A percentile compares a stretch with the other conserved stretches of the same genome.
phyloP scores from a whole-genome alignment of 495 filamentous ascomycete species.

The Neurospora terricola region DNA sequence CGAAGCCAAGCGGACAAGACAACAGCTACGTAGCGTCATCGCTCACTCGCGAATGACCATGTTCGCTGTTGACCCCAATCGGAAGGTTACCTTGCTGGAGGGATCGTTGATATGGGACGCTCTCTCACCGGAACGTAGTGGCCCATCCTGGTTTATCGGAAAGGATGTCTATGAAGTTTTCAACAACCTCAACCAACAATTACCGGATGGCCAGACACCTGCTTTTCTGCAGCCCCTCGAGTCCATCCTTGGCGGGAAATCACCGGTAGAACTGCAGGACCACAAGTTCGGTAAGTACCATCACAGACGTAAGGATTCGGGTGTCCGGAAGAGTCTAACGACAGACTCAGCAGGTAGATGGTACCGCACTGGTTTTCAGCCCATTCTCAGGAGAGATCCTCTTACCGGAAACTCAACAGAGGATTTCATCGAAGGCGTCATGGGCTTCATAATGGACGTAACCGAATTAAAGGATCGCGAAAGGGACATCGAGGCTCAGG shows the following conservation, averaged over 20 bases:
- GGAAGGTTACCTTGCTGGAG: conserved; percentile 51
- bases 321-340: conserved; percentile 7
- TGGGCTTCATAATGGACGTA: conserved; percentile 59
- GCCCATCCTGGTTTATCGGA: conserved; percentile 38
- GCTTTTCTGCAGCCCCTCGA: conserved; percentile 44
- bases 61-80: conserved; percentile 51
- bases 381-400: conserved; percentile 40
- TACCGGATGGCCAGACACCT: conserved; percentile 27
- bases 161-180: conserved; percentile 52
- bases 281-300: conserved; percentile 30
- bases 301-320: neutral
- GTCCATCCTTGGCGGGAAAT: conserved; percentile 44
- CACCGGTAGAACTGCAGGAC: conserved; percentile 40
- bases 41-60: conserved; percentile 57
- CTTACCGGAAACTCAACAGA: conserved; percentile 34
- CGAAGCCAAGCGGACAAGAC: conserved; percentile 45
- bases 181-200: conserved; percentile 21
- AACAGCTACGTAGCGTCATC: conserved; percentile 58
- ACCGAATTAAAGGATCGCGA: conserved; percentile 54
- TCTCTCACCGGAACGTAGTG: conserved; percentile 11
- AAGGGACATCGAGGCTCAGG: conserved; percentile 43
- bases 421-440: conserved; percentile 49
- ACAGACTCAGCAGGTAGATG: conserved; percentile 36
- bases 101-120: conserved; percentile 48
- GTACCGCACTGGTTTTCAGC: conserved; percentile 56